Evolutionary conservation across 1,284 basidiomycete genomes (phyloP).

Genomic region (Boletus calvinii): DNA sequence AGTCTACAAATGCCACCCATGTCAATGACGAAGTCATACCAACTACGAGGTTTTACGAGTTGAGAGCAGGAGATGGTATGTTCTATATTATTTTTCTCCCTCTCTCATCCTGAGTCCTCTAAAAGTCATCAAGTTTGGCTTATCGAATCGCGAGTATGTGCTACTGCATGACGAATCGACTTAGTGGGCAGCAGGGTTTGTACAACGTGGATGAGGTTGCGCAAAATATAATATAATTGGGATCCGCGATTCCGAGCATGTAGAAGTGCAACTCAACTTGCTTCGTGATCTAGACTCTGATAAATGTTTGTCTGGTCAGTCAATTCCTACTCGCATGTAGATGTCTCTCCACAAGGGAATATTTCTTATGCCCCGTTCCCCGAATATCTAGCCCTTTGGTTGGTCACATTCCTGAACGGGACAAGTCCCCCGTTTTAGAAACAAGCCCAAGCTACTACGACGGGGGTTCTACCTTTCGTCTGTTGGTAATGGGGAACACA

Average conservation of each 20-base stretch:
- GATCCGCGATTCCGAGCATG: not conserved
- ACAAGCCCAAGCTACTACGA: not conserved
- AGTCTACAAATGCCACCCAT: constrained; percentile 92
- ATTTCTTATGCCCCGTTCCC: not conserved
- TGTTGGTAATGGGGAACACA: not conserved
- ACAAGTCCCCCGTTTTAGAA: not conserved
- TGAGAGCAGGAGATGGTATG: constrained; percentile 84
- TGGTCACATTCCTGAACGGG: not conserved
- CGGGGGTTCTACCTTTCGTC: not conserved
- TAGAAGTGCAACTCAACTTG: constrained; percentile 1
- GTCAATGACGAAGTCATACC: constrained; percentile 91
- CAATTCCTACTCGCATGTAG: not conserved
- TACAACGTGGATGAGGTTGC: not conserved
- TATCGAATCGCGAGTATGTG: constrained; percentile 86
- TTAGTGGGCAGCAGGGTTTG: constrained; percentile 27
- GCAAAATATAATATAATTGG: not conserved
- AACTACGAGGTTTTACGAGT: constrained; percentile 86
- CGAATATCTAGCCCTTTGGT: not conserved
- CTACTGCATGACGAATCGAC: constrained; percentile 78
- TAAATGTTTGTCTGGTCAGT: not conserved
- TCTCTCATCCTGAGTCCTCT: constrained; percentile 8
- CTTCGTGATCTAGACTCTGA: not conserved
- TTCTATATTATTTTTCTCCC: not conserved
- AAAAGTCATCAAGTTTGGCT: constrained; percentile 89
- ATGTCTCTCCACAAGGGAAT: not conserved